Evolutionary conservation across 306 rosid species (phyloP).

Genomic region (Vigna angularis): DNA sequence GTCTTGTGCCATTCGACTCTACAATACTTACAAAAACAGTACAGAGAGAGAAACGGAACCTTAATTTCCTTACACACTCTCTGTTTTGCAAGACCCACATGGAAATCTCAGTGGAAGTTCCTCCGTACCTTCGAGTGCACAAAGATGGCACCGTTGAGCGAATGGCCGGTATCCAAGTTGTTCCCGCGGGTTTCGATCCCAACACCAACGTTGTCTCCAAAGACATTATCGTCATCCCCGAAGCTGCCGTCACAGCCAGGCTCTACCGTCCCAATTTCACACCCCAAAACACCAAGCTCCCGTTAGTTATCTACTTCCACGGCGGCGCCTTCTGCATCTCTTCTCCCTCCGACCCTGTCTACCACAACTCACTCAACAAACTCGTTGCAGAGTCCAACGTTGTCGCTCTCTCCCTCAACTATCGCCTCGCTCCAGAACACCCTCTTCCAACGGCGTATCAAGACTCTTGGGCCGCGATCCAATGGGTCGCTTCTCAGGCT

Average conservation of each 20-base stretch:
- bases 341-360: slow-evolving; percentile 66
- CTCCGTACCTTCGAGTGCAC: slow-evolving; percentile 72
- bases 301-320: slow-evolving; percentile 71
- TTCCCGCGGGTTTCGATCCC: slow-evolving; percentile 61
- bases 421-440: slow-evolving; percentile 79
- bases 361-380: slow-evolving; percentile 73
- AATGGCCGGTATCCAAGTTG: slow-evolving; percentile 61
- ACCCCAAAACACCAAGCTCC: slow-evolving; percentile 48
- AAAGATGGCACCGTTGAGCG: slow-evolving; percentile 71
- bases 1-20: background rate
- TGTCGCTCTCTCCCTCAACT: slow-evolving; percentile 64
- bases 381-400: slow-evolving; percentile 64
- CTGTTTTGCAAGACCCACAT: slow-evolving; percentile 37
- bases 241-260: slow-evolving; percentile 70
- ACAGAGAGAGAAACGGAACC: background rate
- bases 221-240: slow-evolving; percentile 63
- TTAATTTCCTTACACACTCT: background rate
- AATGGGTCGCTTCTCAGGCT: slow-evolving; percentile 62
- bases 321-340: slow-evolving; percentile 84
- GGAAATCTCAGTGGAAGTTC: slow-evolving; percentile 64
- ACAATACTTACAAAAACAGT: background rate
- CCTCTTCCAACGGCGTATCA: slow-evolving; percentile 76
- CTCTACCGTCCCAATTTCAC: slow-evolving; percentile 56
- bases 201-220: slow-evolving; percentile 72
- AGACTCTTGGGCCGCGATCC: slow-evolving; percentile 76